These are phyloP conservation scores for Fagus sylvatica DNA, from an alignment of 306 rosid genomes.

Conservation along the genomic window DNA sequence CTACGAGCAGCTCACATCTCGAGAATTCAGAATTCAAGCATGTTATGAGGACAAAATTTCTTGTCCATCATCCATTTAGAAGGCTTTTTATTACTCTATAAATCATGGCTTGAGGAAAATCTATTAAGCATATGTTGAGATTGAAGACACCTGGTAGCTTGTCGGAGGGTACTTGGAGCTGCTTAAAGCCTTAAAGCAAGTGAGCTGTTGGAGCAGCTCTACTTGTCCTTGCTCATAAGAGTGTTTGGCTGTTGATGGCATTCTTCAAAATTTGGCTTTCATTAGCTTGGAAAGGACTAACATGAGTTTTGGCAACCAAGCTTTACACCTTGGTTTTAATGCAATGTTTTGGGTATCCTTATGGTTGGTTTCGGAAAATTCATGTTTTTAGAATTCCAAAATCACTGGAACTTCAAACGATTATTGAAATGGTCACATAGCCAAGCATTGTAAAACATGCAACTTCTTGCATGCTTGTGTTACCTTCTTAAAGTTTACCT, in stretches of 20 bases:
- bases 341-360: background rate
- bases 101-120: background rate
- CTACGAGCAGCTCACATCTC: background rate
- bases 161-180: background rate
- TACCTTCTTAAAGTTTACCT: background rate
- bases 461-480: background rate
- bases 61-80: background rate
- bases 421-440: background rate
- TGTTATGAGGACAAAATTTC: background rate
- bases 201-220: background rate
- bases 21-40: background rate
- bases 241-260: background rate
- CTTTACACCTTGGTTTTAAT: background rate
- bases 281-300: background rate
- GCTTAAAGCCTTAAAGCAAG: background rate
- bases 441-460: constrained; percentile 8
- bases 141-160: background rate
- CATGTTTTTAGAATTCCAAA: background rate
- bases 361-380: background rate
- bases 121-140: background rate
- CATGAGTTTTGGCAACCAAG: background rate
- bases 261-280: background rate
- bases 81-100: background rate
- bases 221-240: background rate
- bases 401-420: background rate